These are phyloP conservation scores for Fusarium pseudocircinatum DNA, from an alignment of 2,329 filamentous ascomycete species.

Conservation along the genomic window DNA sequence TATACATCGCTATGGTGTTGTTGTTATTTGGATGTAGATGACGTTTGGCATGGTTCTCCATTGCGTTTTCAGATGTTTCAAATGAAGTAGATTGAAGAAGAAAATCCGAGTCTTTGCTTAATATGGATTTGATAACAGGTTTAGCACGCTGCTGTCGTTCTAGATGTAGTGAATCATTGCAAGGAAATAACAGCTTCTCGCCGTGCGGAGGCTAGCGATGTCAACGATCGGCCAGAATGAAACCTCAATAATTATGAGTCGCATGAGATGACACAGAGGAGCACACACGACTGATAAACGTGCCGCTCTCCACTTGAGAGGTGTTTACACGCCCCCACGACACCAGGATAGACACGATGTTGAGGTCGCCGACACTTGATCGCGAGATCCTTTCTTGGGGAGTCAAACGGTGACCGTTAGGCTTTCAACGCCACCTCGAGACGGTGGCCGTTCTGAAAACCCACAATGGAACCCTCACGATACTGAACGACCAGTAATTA, in stretches of 20 bases:
- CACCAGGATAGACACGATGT: conserved; percentile 7
- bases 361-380: conserved; percentile 7
- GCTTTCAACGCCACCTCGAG: conserved; percentile 6
- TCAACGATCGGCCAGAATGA: not conserved
- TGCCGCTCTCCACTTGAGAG: conserved; percentile 12
- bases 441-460: conserved; percentile 32
- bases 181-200: not conserved
- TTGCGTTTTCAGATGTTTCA: not conserved
- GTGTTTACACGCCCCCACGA: conserved; percentile 8
- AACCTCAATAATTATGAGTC: not conserved
- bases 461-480: conserved; percentile 24
- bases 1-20: not conserved
- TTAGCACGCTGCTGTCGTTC: not conserved
- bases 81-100: not conserved
- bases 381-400: conserved; percentile 16
- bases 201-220: not conserved
- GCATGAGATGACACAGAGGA: not conserved
- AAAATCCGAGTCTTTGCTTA: not conserved
- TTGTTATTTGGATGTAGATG: not conserved
- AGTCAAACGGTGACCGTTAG: conserved; percentile 30
- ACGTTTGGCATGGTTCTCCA: not conserved
- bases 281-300: conserved; percentile 6
- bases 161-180: not conserved
- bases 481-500: not conserved
- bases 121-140: not conserved